Conservation (phyloP, 2,329 filamentous ascomycete genomes). For the Aspergillus hortae region DNA sequence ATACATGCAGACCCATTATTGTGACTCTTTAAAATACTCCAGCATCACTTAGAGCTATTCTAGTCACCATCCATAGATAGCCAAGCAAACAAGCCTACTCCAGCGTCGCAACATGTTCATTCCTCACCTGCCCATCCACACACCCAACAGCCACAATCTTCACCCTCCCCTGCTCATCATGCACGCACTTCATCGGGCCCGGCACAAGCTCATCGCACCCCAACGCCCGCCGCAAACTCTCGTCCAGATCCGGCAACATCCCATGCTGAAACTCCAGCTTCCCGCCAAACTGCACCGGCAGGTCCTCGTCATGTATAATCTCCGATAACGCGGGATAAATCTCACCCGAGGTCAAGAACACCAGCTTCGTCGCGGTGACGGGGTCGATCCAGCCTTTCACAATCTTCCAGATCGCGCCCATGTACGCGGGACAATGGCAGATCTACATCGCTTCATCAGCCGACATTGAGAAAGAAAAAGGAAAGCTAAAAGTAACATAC, state of each 20-base stretch:
- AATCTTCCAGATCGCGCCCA: conserved; percentile 20
- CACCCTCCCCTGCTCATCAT: conserved; percentile 8
- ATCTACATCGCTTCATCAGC: conserved; percentile 10
- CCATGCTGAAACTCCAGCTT: conserved; percentile 17
- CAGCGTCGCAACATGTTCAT: conserved; percentile 6
- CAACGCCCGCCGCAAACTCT: conserved; percentile 8
- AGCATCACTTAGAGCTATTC: neutral
- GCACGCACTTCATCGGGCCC: conserved; percentile 20
- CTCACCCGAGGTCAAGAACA: conserved; percentile 13
- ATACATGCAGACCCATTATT: no score
- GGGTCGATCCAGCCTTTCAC: conserved; percentile 24
- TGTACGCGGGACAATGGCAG: conserved; percentile 23
- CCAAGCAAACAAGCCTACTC: neutral
- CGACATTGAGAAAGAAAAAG: neutral
- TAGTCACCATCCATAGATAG: neutral
- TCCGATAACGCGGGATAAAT: conserved; percentile 13
- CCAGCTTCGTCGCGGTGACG: conserved; percentile 22
- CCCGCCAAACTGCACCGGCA: conserved; percentile 20
- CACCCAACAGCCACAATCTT: conserved; percentile 19
- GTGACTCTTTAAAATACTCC: no score
- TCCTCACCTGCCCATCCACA: conserved; percentile 6
- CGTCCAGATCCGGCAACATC: conserved; percentile 16
- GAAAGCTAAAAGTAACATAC: conserved; percentile 6
- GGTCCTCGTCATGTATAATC: conserved; percentile 16
- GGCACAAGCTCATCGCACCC: neutral